Percentiles rank a stretch among this genome's conserved stretches.
Conservation (phyloP, 2,329 filamentous ascomycete species). For the Aspergillus latus region DNA sequence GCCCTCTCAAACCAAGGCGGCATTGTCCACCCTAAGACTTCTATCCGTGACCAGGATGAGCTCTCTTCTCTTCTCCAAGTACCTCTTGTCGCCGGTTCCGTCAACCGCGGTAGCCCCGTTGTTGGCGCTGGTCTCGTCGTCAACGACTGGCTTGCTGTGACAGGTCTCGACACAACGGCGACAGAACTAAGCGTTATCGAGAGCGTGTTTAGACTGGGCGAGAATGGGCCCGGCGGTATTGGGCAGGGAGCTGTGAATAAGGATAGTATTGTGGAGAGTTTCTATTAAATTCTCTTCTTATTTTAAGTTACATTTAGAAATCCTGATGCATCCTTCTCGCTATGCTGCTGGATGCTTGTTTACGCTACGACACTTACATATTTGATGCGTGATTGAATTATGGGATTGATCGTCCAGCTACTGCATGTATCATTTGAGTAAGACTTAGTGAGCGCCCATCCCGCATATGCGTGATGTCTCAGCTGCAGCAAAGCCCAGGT, state of each 20-base stretch:
- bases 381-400: too few relatives aligned
- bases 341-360: neutral
- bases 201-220: slow-evolving; percentile 90
- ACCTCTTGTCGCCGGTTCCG: slow-evolving; percentile 86
- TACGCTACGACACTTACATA: neutral
- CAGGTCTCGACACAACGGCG: slow-evolving; percentile 90
- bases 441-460: too few relatives aligned
- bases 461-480: neutral
- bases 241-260: slow-evolving; percentile 63
- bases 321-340: slow-evolving; percentile 8
- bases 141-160: slow-evolving; percentile 96
- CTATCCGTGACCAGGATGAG: slow-evolving; percentile 97
- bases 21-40: slow-evolving; percentile 95
- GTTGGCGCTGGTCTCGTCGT: slow-evolving; percentile 98
- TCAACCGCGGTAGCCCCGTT: slow-evolving; percentile 89
- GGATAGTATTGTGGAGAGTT: slow-evolving; percentile 98
- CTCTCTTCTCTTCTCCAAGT: slow-evolving; percentile 90
- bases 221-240: slow-evolving; percentile 69
- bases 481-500: neutral
- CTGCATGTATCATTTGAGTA: too few relatives aligned
- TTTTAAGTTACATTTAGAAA: neutral
- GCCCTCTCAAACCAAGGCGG: slow-evolving; percentile 92
- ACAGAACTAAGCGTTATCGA: slow-evolving; percentile 96
- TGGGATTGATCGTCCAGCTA: too few relatives aligned
- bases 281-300: slow-evolving; percentile 63